A percentile compares a stretch with the other conserved stretches of the same genome.
Evolutionary conservation across 2,329 filamentous ascomycete genomes (phyloP).

Genomic region (Hypoxylon sp.): DNA sequence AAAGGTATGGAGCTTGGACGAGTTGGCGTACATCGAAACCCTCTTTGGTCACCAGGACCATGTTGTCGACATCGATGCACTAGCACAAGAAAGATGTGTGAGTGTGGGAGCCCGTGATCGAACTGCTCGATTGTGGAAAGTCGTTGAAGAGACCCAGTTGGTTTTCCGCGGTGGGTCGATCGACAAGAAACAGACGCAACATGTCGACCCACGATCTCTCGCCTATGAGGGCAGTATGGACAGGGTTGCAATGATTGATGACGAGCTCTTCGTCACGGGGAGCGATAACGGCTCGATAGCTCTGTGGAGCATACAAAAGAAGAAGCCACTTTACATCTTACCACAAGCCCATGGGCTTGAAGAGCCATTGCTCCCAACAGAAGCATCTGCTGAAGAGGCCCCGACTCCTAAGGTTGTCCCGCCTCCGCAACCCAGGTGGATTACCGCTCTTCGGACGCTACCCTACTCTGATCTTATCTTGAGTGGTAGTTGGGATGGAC

Average conservation of each 20-base stretch:
- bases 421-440: conserved; percentile 82
- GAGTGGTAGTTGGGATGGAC: conserved; percentile 95
- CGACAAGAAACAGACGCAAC: conserved; percentile 64
- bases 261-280: conserved; percentile 90
- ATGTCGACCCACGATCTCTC: conserved; percentile 66
- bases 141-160: conserved; percentile 93
- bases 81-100: conserved; percentile 89
- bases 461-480: conserved; percentile 93
- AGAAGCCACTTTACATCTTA: conserved; percentile 89
- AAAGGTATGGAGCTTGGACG: conserved; percentile 94
- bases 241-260: conserved; percentile 89
- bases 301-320: conserved; percentile 89
- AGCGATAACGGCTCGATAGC: conserved; percentile 90
- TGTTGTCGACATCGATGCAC: conserved; percentile 85
- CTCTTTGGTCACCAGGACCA: conserved; percentile 96
- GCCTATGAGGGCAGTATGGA: conserved; percentile 89
- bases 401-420: conserved; percentile 73
- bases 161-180: conserved; percentile 86
- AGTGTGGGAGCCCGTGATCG: conserved; percentile 92
- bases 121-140: conserved; percentile 95
- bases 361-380: conserved; percentile 74
- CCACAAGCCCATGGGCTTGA: conserved; percentile 89
- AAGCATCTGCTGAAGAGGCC: conserved; percentile 80
- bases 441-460: conserved; percentile 88
- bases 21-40: conserved; percentile 90